These are phyloP conservation scores for Polyporus arcularius DNA, from an alignment of 768 basidiomycete genomes.

Conservation along the genomic window DNA sequence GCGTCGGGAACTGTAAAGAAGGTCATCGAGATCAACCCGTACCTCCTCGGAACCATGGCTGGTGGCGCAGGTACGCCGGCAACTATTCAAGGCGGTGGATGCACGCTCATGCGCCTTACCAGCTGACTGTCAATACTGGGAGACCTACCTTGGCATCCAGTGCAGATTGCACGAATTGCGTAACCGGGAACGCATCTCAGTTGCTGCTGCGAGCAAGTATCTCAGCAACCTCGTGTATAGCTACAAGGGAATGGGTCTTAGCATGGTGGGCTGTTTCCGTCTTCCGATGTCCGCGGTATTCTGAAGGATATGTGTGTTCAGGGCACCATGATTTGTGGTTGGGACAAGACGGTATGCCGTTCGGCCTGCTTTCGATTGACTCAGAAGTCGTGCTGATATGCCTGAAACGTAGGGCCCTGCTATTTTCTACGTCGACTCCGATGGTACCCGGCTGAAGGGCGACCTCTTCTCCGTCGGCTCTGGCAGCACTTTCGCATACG, in stretches of 20 bases:
- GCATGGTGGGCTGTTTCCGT: slow-evolving; percentile 71
- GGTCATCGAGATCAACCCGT: slow-evolving; percentile 99
- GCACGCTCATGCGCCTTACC: background rate
- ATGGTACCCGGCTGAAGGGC: slow-evolving; percentile 93
- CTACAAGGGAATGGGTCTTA: slow-evolving; percentile 99
- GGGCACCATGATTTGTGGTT: slow-evolving; percentile 99
- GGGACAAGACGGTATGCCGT: slow-evolving; percentile 90
- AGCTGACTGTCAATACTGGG: slow-evolving; percentile 98
- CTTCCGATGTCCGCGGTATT: background rate
- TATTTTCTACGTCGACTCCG: slow-evolving; percentile 97
- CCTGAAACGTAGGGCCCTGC: slow-evolving; percentile 68
- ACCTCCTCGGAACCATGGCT: slow-evolving; percentile 99
- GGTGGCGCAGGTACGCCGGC: slow-evolving; percentile 85
- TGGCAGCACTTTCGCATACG: slow-evolving; percentile 98
- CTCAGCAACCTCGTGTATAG: slow-evolving; percentile 95
- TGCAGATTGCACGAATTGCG: slow-evolving; percentile 96
- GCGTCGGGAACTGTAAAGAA: slow-evolving; percentile 98
- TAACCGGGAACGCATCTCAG: slow-evolving; percentile 95
- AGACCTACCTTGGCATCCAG: slow-evolving; percentile 98
- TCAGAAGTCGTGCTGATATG: background rate
- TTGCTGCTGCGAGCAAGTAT: slow-evolving; percentile 98
- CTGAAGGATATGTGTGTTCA: slow-evolving; percentile 32
- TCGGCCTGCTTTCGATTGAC: background rate
- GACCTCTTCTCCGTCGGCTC: slow-evolving; percentile 99
- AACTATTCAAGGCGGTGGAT: background rate